phyloP scores from a whole-genome alignment of 306 rosid genomes.

The Albizia julibrissin region DNA sequence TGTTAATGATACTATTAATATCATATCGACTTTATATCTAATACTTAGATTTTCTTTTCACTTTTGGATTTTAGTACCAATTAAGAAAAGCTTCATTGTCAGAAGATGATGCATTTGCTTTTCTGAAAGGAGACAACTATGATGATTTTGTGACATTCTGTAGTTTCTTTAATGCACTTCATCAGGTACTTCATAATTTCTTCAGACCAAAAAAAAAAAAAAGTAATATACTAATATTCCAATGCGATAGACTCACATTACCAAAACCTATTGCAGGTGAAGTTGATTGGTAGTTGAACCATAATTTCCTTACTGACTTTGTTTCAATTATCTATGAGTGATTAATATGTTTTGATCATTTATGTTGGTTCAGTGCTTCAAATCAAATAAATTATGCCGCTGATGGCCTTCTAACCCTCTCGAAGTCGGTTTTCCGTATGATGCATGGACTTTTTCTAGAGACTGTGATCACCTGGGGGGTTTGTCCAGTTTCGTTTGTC shows the following conservation, averaged over 20 bases:
- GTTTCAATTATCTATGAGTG: neutral
- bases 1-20: neutral
- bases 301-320: neutral
- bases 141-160: conserved; percentile 61
- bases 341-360: neutral
- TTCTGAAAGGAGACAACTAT: conserved; percentile 69
- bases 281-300: conserved; percentile 44
- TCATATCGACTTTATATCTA: conserved; percentile 13
- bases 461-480: neutral
- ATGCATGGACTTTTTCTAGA: neutral
- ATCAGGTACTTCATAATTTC: conserved; percentile 51
- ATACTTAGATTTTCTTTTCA: neutral
- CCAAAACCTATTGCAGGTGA: conserved; percentile 48
- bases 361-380: neutral
- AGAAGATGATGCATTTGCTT: conserved; percentile 76
- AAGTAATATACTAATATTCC: conserved; percentile 1
- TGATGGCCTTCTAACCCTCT: too few relatives aligned
- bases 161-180: conserved; percentile 73
- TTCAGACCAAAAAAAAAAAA: neutral
- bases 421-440: too few relatives aligned
- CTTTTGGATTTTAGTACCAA: conserved; percentile 54
- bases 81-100: conserved; percentile 77
- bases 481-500: too few relatives aligned
- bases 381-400: too few relatives aligned
- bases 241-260: conserved; percentile 24